phyloP scores from a whole-genome alignment of 2,329 filamentous ascomycete genomes.

The Boeremia exigua region DNA sequence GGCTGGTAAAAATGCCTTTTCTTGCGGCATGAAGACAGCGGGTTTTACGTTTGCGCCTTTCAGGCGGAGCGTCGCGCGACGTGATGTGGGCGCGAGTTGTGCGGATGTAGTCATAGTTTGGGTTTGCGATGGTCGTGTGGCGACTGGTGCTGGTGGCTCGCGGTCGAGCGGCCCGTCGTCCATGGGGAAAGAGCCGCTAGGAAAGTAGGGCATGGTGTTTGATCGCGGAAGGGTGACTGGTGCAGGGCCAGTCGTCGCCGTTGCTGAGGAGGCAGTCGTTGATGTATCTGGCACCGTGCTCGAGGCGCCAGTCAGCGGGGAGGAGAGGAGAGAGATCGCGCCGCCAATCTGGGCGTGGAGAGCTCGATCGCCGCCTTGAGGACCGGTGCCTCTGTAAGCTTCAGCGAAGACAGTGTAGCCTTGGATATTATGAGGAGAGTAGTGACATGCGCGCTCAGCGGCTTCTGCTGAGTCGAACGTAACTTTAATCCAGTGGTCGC shows the following conservation, averaged over 20 bases:
- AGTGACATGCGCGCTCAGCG: slow-evolving; percentile 56
- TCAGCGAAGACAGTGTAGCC: slow-evolving; percentile 58
- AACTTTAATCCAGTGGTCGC: slow-evolving; percentile 83
- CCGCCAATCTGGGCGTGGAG: slow-evolving; percentile 47
- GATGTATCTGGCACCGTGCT: slow-evolving; percentile 45
- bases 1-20: slow-evolving; percentile 56
- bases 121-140: slow-evolving; percentile 40
- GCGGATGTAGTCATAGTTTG: slow-evolving; percentile 29
- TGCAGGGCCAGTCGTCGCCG: slow-evolving; percentile 27
- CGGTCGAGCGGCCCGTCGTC: slow-evolving; percentile 22
- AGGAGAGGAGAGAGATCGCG: slow-evolving; percentile 36
- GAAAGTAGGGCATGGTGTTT: slow-evolving; percentile 22
- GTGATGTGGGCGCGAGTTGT: slow-evolving; percentile 25
- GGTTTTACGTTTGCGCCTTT: slow-evolving; percentile 46
- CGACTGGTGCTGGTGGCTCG: slow-evolving; percentile 25
- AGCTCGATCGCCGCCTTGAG: slow-evolving; percentile 50
- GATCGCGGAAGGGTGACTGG: slow-evolving; percentile 24
- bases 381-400: slow-evolving; percentile 53
- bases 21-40: slow-evolving; percentile 51
- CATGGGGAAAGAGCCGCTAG: slow-evolving; percentile 34
- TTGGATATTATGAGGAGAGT: slow-evolving; percentile 55
- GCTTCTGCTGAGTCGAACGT: slow-evolving; percentile 58
- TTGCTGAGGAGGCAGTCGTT: slow-evolving; percentile 50
- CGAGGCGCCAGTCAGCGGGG: slow-evolving; percentile 44
- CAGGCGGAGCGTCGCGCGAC: slow-evolving; percentile 35